phyloP scores from a whole-genome alignment of 495 filamentous ascomycete species.

The Staphylotrichum tortipilum region DNA sequence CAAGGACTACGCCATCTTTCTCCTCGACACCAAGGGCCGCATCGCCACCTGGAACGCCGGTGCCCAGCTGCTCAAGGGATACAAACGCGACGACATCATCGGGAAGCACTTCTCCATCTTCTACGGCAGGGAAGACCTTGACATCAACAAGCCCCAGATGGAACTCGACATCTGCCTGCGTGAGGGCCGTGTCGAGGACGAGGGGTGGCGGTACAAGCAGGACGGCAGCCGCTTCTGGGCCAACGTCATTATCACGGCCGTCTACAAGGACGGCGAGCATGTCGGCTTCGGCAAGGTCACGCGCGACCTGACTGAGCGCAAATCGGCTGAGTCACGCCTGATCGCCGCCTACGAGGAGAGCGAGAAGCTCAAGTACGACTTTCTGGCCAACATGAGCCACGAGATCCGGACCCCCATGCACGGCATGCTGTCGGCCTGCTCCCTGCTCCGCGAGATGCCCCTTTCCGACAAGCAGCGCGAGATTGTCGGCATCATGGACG shows the following conservation, averaged over 20 bases:
- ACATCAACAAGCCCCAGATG: slow-evolving; percentile 43
- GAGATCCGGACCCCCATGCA: slow-evolving; percentile 48
- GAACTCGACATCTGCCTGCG: slow-evolving; percentile 50
- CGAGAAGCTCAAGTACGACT: slow-evolving; percentile 55
- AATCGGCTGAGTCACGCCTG: slow-evolving; percentile 47
- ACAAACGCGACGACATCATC: slow-evolving; percentile 47
- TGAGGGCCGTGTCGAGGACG: slow-evolving; percentile 55
- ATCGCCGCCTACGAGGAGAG: slow-evolving; percentile 58
- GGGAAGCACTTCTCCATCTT: slow-evolving; percentile 57
- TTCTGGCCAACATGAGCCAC: slow-evolving; percentile 54
- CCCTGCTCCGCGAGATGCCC: slow-evolving; percentile 35
- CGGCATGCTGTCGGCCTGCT: slow-evolving; percentile 42
- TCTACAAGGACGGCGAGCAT: slow-evolving; percentile 48
- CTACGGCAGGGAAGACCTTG: slow-evolving; percentile 49
- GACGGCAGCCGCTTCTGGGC: slow-evolving; percentile 59
- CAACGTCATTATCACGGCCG: slow-evolving; percentile 56
- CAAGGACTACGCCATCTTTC: slow-evolving; percentile 61
- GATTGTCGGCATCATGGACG: slow-evolving; percentile 38
- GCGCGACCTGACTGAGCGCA: slow-evolving; percentile 54
- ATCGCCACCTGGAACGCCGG: slow-evolving; percentile 57
- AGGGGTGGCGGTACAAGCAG: slow-evolving; percentile 57
- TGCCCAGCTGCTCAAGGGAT: slow-evolving; percentile 52
- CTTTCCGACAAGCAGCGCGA: slow-evolving; percentile 35
- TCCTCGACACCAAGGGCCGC: slow-evolving; percentile 50
- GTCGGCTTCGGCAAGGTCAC: slow-evolving; percentile 60